Percentiles rank a stretch among this genome's conserved stretches.
Conservation (phyloP, 805 yeast species). For the Saccharomycopsis sp. region DNA sequence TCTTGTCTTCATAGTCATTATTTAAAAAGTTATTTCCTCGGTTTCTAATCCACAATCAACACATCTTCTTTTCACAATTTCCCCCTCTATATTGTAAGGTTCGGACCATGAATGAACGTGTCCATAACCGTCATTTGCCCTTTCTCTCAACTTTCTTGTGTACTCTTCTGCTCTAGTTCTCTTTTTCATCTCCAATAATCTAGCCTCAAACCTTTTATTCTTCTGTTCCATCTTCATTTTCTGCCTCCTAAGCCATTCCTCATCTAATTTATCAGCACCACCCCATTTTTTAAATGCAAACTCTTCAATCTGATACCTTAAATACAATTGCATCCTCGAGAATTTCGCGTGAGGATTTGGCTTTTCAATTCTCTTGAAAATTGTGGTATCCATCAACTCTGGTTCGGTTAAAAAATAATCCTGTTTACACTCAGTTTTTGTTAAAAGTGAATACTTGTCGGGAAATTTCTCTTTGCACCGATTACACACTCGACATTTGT, state of each 20-base stretch:
- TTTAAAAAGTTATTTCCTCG: slow-evolving; percentile 47
- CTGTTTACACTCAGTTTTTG: slow-evolving; percentile 91
- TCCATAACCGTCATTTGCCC: slow-evolving; percentile 42
- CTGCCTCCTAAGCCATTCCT: slow-evolving; percentile 88
- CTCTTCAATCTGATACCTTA: slow-evolving; percentile 89
- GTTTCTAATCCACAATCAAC: slow-evolving; percentile 76
- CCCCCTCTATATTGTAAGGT: slow-evolving; percentile 39
- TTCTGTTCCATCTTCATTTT: slow-evolving; percentile 60
- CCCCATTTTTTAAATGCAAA: slow-evolving; percentile 95
- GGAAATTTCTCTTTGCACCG: slow-evolving; percentile 66
- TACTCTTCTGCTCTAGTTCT: slow-evolving; percentile 88
- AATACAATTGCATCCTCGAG: slow-evolving; percentile 86
- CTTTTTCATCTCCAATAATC: slow-evolving; percentile 79
- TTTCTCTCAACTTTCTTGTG: slow-evolving; percentile 61
- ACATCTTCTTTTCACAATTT: slow-evolving; percentile 52
- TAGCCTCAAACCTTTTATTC: slow-evolving; percentile 72
- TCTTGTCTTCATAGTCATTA: not conserved
- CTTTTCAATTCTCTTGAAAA: slow-evolving; percentile 75
- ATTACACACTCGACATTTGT: slow-evolving; percentile 71
- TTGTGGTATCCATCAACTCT: slow-evolving; percentile 63
- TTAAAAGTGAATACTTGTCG: slow-evolving; percentile 82
- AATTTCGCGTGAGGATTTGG: slow-evolving; percentile 93
- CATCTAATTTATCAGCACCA: slow-evolving; percentile 76
- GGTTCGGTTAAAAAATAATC: slow-evolving; percentile 94
- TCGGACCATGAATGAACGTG: slow-evolving; percentile 76